Evolutionary conservation across 495 filamentous ascomycete genomes (phyloP), one percentile per base, ranked within the genome.

Genomic region (Darksidea phi): DNA sequence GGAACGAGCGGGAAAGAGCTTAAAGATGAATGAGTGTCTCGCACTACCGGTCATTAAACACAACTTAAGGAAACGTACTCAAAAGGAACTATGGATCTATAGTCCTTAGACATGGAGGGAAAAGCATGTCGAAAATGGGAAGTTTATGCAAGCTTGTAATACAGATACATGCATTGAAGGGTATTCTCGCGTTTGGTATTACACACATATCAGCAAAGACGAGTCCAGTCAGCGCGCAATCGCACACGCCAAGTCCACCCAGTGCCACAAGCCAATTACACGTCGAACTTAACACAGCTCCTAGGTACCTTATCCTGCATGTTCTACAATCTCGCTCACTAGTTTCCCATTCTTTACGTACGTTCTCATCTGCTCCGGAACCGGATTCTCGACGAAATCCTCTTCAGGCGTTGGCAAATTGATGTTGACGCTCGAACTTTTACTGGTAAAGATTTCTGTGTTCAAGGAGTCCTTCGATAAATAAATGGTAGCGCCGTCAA

Each of bases 291-390:
- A 48, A 48, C 6, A 23, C 7, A 11, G 28, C 20, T 24, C 24
- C 4, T 34, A 15, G 24, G 36, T 1, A 45, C 50, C 41, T 50
- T 59, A 69, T 18, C 91, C 89, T 52, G 85, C 83, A 75, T 95
- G 90, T 63, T 91, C 89, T 15, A 96, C 91, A 70, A 97, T 95
- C 78, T 96, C 90, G 68, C 79, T 91, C 17, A 88, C 81, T 62
- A 95, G 68, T 60, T 86, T 80, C 42, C 89, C 88, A 70, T 89
- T 80, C 69, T 87, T 86, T 59, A 87, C 80, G 58, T 86, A 87
- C 54, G 85, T 90, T 78, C 89, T 86, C 49, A 97, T 86, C 82
- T 98, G 94, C 74, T 91, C 87, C 4, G 94, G 94, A 51, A 97
- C 72, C 13, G 94, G 83, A 55, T 85, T 82, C 77, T 98, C 94